Base-by-base conservation (phyloP, 2,329 filamentous ascomycete species). In the Pseudogymnoascus verrucosus region DNA sequence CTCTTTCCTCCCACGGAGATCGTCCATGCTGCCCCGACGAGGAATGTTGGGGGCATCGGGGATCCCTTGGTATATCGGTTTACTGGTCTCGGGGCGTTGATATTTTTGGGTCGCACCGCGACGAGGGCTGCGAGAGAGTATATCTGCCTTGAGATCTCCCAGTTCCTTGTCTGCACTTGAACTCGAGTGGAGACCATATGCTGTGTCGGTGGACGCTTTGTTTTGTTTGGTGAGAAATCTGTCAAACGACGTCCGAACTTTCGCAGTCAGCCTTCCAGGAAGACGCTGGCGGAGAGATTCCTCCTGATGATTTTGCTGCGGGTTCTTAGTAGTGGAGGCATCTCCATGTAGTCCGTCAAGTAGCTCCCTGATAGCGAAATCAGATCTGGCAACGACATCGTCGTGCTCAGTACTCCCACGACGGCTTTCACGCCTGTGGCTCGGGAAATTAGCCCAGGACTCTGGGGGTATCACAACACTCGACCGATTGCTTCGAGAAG, bases 61-160 rank as follows among this genome's bases (percentile, higher is more conserved):
- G 1, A 57, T 34, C 21, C 28, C 51, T 57, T 14, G 51, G 26
- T 34, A 34, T 14, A 57, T 57, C 5, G 26, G 28, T 10, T 21
- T 57, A 19, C 5, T 4, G 11, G 11, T 8, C 8, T 21, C n/a
- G n/a, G n/a, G n/a, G n/a, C n/a, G n/a, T n/a, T n/a, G n/a, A n/a
- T n/a, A n/a, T n/a, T n/a, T n/a, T n/a, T n/a, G n/a, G n/a, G n/a
- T n/a, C n/a, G n/a, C n/a, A n/a, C 6, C n/a, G 8, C 10, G 51
- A 14, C 11, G 28, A 14, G 28, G 28, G 26, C 26, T 57, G 51
- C 10, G 51, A 34, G 37, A 67, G 11, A 73, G 44, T 5, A 72
- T 64, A 39, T 74, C 72, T 26, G 72, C 61, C 39, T 74, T 70
- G 0, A 71, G 71, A 61, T 65, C 73, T 59, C 71, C 68, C 2